Evolutionary conservation across 371 early-diverging fungal species (phyloP).

Genomic region (Choanephora cucurbitarum): DNA sequence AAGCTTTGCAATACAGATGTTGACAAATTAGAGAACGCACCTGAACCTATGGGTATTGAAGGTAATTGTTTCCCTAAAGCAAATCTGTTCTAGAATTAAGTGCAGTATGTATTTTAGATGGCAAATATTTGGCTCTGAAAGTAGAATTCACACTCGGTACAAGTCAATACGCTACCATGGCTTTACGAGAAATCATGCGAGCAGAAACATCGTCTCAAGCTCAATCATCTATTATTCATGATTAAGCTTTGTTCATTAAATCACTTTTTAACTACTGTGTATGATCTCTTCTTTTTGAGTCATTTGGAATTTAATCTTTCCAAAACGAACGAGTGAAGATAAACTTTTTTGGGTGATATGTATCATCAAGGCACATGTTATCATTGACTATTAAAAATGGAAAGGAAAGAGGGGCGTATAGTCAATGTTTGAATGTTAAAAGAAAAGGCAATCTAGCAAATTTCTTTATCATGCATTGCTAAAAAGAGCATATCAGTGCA

Average conservation of each 20-base stretch:
- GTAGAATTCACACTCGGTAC: conserved; percentile 78
- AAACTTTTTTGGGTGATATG: no score
- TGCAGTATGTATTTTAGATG: conserved; percentile 46
- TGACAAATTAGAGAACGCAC: conserved; percentile 58
- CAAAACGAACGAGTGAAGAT: no score
- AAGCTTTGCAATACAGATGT: conserved; percentile 73
- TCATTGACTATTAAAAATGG: no score
- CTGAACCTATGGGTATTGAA: conserved; percentile 40
- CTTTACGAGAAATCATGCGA: conserved; percentile 89
- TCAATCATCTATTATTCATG: conserved; percentile 32
- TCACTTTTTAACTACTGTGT: no score
- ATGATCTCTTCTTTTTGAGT: no score
- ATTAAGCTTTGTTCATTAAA: conserved; percentile 5
- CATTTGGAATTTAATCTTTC: no score
- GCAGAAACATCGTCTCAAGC: conserved; percentile 67
- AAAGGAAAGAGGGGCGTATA: no score
- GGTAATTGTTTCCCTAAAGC: conserved; percentile 16
- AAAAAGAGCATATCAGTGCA: no score
- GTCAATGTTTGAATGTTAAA: no score
- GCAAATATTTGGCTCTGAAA: conserved; percentile 72
- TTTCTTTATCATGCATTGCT: no score
- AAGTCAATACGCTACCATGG: conserved; percentile 97
- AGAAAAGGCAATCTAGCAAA: no score
- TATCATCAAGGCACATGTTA: no score
- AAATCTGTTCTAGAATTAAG: neutral